phyloP scores from a whole-genome alignment of 345 rosid species.

The Eucalyptus erythrocorys region DNA sequence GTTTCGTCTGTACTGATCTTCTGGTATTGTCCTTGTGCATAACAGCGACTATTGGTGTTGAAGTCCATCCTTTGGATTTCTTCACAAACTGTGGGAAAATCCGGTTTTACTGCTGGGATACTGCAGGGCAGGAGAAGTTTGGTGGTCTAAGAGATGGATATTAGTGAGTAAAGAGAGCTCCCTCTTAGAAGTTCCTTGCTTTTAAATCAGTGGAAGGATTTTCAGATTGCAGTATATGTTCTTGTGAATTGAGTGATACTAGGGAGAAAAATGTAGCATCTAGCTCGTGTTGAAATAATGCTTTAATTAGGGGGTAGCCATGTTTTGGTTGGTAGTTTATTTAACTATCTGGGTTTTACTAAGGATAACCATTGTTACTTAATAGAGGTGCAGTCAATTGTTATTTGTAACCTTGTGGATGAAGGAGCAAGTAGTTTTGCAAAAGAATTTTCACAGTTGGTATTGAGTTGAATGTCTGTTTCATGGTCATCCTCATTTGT shows the following conservation, averaged over 20 bases:
- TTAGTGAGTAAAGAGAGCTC: constrained; percentile 39
- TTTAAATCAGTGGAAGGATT: background rate
- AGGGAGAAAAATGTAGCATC: background rate
- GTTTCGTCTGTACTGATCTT: background rate
- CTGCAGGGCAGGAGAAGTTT: constrained; percentile 95
- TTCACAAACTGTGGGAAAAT: constrained; percentile 84
- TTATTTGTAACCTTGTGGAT: background rate
- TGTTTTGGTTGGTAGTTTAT: background rate
- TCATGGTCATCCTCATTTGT: background rate
- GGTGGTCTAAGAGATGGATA: constrained; percentile 97
- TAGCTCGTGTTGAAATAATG: background rate
- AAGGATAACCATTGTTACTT: background rate
- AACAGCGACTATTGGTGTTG: constrained; percentile 91
- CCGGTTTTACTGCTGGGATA: constrained; percentile 96
- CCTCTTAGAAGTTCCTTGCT: background rate
- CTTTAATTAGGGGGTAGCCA: background rate
- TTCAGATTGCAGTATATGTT: background rate
- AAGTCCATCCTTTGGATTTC: constrained; percentile 94
- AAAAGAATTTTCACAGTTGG: background rate
- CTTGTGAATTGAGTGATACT: background rate
- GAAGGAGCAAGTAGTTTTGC: background rate
- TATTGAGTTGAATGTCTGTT: background rate
- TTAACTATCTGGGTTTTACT: background rate
- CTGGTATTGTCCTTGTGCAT: background rate
- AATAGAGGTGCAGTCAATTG: background rate